Percentiles rank a stretch among this genome's conserved stretches.
These are phyloP conservation scores for Penicillium salamii DNA, from an alignment of 495 filamentous ascomycete species.

Conservation along the genomic window DNA sequence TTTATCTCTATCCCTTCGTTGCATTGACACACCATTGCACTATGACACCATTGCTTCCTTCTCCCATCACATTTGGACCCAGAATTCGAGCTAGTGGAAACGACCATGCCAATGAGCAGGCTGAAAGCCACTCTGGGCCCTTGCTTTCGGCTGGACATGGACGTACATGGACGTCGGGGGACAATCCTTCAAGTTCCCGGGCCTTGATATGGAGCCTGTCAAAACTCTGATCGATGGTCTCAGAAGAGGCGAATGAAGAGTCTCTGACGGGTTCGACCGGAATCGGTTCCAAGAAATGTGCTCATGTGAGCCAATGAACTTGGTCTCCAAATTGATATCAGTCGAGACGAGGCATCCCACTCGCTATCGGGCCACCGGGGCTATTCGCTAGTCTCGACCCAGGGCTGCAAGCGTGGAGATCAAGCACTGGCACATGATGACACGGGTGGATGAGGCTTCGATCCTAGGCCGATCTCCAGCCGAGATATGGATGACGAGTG, in stretches of 20 bases:
- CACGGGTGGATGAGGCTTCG: neutral
- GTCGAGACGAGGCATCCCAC: neutral
- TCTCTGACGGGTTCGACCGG: neutral
- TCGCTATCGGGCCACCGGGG: neutral
- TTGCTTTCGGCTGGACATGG: conserved; percentile 2
- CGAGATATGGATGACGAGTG: neutral
- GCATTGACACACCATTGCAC: too few species aligned
- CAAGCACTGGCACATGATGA: conserved; percentile 1
- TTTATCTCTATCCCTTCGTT: neutral
- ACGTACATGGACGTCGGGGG: neutral
- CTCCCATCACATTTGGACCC: neutral
- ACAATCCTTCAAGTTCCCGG: neutral
- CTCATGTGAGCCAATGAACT: conserved; percentile 3
- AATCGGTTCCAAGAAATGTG: neutral
- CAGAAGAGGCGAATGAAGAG: too few species aligned
- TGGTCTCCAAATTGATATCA: neutral
- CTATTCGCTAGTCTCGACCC: neutral
- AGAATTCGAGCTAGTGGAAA: neutral
- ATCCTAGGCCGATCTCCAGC: neutral
- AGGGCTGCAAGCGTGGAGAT: neutral
- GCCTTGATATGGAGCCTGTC: neutral
- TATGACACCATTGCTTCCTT: neutral
- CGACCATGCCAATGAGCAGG: conserved; percentile 1
- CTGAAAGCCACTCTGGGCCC: neutral
- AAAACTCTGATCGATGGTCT: neutral